A percentile compares a stretch with the other conserved stretches of the same genome.
These are phyloP conservation scores for Ophiosphaerella narmari DNA, from an alignment of 2,329 filamentous ascomycete species.

Conservation along the genomic window DNA sequence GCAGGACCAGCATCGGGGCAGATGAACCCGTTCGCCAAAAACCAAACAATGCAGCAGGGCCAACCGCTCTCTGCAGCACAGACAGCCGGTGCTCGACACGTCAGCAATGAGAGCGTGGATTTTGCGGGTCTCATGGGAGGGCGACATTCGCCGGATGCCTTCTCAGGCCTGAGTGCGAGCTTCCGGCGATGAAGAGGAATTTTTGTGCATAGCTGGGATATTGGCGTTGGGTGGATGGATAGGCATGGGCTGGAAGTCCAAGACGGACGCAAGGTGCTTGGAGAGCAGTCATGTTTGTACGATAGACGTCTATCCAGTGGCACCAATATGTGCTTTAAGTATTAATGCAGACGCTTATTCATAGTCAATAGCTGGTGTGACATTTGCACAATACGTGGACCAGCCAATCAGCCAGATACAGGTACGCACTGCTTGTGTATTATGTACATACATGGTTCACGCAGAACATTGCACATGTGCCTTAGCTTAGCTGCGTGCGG, in stretches of 20 bases:
- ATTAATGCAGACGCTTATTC: no score
- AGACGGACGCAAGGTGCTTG: background rate
- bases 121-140: conserved; percentile 66
- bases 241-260: background rate
- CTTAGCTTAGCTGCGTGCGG: conserved; percentile 3
- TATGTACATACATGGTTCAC: conserved; percentile 13
- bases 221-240: background rate
- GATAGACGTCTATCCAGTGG: background rate
- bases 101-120: conserved; percentile 72
- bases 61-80: conserved; percentile 29
- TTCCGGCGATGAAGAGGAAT: conserved; percentile 37
- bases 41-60: conserved; percentile 20
- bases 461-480: conserved; percentile 23
- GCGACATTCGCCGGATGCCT: conserved; percentile 78
- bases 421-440: no score
- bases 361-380: background rate
- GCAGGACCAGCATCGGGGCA: conserved; percentile 45
- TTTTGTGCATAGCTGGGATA: background rate
- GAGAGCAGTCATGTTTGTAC: background rate
- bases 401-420: background rate
- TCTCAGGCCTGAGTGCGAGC: conserved; percentile 72
- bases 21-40: conserved; percentile 62
- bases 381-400: background rate
- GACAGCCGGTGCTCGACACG: conserved; percentile 46
- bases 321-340: no score